phyloP scores from a whole-genome alignment of 1,284 basidiomycete genomes.

The Puccinia triticina region DNA sequence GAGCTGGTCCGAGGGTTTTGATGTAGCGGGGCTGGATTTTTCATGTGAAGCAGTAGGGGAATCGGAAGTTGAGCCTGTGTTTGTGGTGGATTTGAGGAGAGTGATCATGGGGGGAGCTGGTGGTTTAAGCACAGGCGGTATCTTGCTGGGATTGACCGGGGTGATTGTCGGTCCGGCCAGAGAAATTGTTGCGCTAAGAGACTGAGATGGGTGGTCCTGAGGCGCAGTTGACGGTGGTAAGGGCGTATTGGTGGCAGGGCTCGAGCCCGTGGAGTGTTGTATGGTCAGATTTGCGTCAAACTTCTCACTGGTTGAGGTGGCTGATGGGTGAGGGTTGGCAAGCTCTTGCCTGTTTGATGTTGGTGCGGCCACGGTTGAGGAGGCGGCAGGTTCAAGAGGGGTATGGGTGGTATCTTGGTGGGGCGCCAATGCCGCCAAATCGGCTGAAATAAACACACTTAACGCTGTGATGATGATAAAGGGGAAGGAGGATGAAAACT shows the following conservation, averaged over 20 bases:
- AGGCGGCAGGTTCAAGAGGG: neutral
- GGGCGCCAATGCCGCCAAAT: neutral
- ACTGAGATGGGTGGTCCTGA: neutral
- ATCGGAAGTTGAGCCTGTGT: neutral
- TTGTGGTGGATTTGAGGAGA: neutral
- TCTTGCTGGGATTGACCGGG: neutral
- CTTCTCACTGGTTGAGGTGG: neutral
- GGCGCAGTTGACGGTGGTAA: neutral
- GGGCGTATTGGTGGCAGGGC: neutral
- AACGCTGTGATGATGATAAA: neutral
- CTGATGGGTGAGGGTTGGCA: neutral
- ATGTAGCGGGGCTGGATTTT: neutral
- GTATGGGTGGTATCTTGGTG: neutral
- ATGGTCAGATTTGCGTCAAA: neutral
- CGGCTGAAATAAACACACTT: neutral
- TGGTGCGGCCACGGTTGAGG: neutral
- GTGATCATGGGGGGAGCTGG: neutral
- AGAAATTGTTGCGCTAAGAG: neutral
- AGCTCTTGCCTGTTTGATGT: neutral
- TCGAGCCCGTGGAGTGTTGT: neutral
- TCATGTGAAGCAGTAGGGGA: neutral
- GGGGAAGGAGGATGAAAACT: conserved; percentile 1
- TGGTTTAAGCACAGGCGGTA: neutral
- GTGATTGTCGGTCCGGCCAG: neutral
- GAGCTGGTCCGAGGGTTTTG: neutral